A percentile compares a stretch with the other conserved stretches of the same genome.
Conservation (phyloP, 306 rosid genomes). For the Prinsepia uniflora region DNA sequence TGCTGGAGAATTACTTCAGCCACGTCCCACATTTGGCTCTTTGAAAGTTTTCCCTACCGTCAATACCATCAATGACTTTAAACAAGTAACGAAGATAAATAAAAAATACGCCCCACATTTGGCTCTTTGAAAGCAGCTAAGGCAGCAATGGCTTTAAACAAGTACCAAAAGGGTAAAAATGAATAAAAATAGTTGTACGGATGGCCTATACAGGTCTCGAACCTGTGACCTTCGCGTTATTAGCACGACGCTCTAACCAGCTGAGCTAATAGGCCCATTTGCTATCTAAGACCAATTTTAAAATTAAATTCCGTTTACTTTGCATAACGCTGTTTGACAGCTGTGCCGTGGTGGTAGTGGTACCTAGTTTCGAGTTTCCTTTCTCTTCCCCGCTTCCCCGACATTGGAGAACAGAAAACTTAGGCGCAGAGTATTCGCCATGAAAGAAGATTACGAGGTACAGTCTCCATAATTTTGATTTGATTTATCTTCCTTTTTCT, state of each 20-base stretch:
- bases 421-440: constrained; percentile 17
- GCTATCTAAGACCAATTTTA: no score
- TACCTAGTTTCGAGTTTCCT: not conserved
- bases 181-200: not conserved
- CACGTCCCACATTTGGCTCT: no score
- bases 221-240: constrained; percentile 73
- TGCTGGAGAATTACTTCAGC: no score
- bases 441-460: constrained; percentile 70
- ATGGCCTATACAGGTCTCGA: constrained; percentile 68
- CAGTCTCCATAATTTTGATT: not conserved
- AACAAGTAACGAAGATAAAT: no score
- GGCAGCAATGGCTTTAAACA: no score
- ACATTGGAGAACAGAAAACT: not conserved
- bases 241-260: constrained; percentile 78
- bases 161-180: not conserved
- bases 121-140: no score
- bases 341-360: no score
- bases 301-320: no score
- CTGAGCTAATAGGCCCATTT: constrained; percentile 56
- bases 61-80: no score
- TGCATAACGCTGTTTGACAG: no score
- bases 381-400: not conserved
- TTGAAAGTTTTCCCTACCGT: not conserved
- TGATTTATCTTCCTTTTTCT: no score
- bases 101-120: no score